Conservation (phyloP, 495 filamentous ascomycete species). For the Talaromyces adpressus region DNA sequence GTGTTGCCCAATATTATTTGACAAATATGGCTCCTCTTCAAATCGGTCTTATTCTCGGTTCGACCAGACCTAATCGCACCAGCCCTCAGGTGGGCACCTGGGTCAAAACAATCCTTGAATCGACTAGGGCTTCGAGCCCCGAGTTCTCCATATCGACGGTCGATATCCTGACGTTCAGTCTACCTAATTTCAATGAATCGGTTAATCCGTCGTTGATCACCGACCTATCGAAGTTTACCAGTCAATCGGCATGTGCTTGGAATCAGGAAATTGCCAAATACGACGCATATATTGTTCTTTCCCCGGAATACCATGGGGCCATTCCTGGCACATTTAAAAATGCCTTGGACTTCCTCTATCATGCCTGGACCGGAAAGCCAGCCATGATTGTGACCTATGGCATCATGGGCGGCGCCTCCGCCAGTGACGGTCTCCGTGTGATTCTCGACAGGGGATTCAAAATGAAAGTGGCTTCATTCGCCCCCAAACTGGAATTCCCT, state of each 20-base stretch:
- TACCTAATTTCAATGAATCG: not conserved
- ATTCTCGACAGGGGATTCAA: slow-evolving; percentile 1
- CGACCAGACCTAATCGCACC: not conserved
- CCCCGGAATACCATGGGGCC: not conserved
- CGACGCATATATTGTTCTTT: slow-evolving; percentile 4
- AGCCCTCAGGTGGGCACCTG: slow-evolving; percentile 1
- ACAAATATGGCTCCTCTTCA: slow-evolving; percentile 4
- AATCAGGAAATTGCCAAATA: slow-evolving; percentile 2
- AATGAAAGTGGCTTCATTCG: slow-evolving; percentile 4
- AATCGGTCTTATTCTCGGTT: slow-evolving; percentile 4
- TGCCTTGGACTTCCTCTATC: slow-evolving; percentile 3
- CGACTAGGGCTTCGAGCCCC: not conserved
- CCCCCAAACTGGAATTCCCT: not conserved
- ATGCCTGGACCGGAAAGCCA: slow-evolving; percentile 4
- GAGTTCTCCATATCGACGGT: not conserved
- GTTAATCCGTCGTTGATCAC: not conserved
- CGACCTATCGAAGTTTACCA: slow-evolving; percentile 1
- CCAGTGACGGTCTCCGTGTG: not conserved
- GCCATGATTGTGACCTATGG: slow-evolving; percentile 5
- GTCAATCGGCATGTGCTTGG: not conserved
- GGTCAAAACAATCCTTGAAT: slow-evolving; percentile 2
- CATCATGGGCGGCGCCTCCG: slow-evolving; percentile 2
- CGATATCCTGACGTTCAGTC: not conserved
- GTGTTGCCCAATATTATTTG: not conserved
- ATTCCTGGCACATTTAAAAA: slow-evolving; percentile 3